Evolutionary conservation across 495 filamentous ascomycete species (phyloP).

Genomic region (Talaromyces stipitatus): DNA sequence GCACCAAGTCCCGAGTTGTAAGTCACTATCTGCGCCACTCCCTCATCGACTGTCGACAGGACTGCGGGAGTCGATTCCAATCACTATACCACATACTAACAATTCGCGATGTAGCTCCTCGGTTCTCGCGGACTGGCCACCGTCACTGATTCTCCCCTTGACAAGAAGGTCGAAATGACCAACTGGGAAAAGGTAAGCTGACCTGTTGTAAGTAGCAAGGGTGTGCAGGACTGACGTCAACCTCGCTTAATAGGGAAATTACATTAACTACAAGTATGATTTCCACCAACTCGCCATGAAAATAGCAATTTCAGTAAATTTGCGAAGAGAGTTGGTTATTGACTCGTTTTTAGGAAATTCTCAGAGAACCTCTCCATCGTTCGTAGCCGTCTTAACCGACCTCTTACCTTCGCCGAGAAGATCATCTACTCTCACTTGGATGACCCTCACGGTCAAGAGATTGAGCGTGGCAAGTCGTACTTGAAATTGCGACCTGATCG

Average conservation of each 20-base stretch:
- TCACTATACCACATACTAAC: constrained; percentile 13
- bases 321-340: neutral
- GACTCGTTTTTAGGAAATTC: constrained; percentile 74
- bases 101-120: constrained; percentile 30
- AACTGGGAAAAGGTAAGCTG: constrained; percentile 59
- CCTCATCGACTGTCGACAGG: neutral
- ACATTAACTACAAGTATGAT: constrained; percentile 69
- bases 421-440: constrained; percentile 98
- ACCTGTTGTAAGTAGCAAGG: neutral
- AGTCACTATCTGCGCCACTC: constrained; percentile 20
- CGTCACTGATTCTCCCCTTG: constrained; percentile 54
- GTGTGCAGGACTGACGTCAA: neutral
- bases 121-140: constrained; percentile 53
- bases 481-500: constrained; percentile 93
- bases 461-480: constrained; percentile 92
- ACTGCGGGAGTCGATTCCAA: neutral
- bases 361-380: constrained; percentile 92
- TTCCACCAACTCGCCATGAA: neutral
- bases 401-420: constrained; percentile 95
- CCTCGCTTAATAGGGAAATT: constrained; percentile 50
- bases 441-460: constrained; percentile 91
- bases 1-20: constrained; percentile 48
- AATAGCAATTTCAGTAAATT: neutral
- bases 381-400: constrained; percentile 78
- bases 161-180: constrained; percentile 76